Conservation (phyloP, 2,329 filamentous ascomycete genomes). For the Blastomyces silverae region DNA sequence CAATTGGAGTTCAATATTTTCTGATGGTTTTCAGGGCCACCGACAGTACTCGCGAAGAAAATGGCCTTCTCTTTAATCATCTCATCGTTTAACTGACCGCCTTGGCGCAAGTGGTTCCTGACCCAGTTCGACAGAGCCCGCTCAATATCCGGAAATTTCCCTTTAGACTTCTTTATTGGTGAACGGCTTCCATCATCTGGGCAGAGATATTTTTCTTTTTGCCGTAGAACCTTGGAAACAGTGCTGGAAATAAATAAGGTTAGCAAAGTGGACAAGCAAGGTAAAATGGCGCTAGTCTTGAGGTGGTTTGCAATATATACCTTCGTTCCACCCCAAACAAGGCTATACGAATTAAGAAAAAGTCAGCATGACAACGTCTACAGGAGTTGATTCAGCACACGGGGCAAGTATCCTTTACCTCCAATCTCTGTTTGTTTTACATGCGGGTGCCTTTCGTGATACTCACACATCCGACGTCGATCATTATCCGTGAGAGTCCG, state of each 20-base stretch:
- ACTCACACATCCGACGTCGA: conserved; percentile 86
- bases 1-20: conserved; percentile 68
- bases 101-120: conserved; percentile 69
- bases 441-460: conserved; percentile 80
- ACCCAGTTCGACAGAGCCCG: conserved; percentile 83
- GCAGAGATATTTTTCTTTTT: conserved; percentile 90
- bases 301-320: conserved; percentile 47
- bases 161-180: conserved; percentile 73
- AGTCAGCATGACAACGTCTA: conserved; percentile 31
- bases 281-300: conserved; percentile 17
- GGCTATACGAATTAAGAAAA: conserved; percentile 41
- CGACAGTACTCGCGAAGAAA: conserved; percentile 69
- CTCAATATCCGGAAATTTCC: conserved; percentile 85
- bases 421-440: conserved; percentile 97
- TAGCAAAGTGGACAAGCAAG: conserved; percentile 19
- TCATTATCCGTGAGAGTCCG: conserved; percentile 89
- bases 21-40: conserved; percentile 62
- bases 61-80: conserved; percentile 77
- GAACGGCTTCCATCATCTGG: conserved; percentile 71
- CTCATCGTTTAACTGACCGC: conserved; percentile 66
- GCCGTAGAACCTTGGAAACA: conserved; percentile 92
- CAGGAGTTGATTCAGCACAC: conserved; percentile 4
- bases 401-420: conserved; percentile 45
- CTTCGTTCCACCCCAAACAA: conserved; percentile 96
- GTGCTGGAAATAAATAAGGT: conserved; percentile 55